Percentiles rank a stretch among this genome's conserved stretches.
phyloP scores from a whole-genome alignment of 2,329 filamentous ascomycete species.

The Exophiala calicioides region DNA sequence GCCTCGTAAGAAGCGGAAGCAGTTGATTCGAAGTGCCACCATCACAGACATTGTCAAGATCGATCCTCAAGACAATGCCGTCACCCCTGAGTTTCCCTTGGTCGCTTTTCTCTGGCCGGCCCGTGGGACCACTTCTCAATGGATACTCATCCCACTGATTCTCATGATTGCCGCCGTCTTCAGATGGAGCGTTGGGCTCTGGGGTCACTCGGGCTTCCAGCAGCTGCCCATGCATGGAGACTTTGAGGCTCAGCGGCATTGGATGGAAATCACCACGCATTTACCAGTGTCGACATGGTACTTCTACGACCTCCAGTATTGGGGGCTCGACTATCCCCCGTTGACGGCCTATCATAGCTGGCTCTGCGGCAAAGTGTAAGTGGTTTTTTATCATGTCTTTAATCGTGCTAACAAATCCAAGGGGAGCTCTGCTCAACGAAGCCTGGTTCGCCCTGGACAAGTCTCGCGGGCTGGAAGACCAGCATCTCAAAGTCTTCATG shows the following conservation, averaged over 20 bases:
- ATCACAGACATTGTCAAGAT: slow-evolving; percentile 46
- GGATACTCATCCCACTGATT: slow-evolving; percentile 84
- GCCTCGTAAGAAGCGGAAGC: slow-evolving; percentile 49
- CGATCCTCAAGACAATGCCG: slow-evolving; percentile 47
- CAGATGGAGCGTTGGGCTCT: slow-evolving; percentile 86
- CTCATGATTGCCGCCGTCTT: slow-evolving; percentile 91
- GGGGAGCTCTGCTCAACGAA: slow-evolving; percentile 73
- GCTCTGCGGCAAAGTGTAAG: slow-evolving; percentile 79
- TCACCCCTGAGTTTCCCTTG: slow-evolving; percentile 77
- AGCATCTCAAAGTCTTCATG: slow-evolving; percentile 89
- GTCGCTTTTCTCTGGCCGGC: slow-evolving; percentile 94
- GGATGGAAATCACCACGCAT: slow-evolving; percentile 95
- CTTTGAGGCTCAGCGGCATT: slow-evolving; percentile 96
- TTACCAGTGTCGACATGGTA: slow-evolving; percentile 95
- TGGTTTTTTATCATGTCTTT: slow-evolving; percentile 12
- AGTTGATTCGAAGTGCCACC: slow-evolving; percentile 35
- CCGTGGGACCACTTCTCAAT: slow-evolving; percentile 78
- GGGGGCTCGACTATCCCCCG: slow-evolving; percentile 96
- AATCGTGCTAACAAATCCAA: slow-evolving; percentile 35
- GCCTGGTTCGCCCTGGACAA: slow-evolving; percentile 83
- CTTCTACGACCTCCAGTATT: slow-evolving; percentile 94
- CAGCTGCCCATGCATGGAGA: slow-evolving; percentile 91
- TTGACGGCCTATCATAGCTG: slow-evolving; percentile 98
- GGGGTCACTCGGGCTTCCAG: slow-evolving; percentile 88
- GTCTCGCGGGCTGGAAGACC: slow-evolving; percentile 79